Conservation (phyloP, 2,329 filamentous ascomycete genomes). For the Alternaria triticina region DNA sequence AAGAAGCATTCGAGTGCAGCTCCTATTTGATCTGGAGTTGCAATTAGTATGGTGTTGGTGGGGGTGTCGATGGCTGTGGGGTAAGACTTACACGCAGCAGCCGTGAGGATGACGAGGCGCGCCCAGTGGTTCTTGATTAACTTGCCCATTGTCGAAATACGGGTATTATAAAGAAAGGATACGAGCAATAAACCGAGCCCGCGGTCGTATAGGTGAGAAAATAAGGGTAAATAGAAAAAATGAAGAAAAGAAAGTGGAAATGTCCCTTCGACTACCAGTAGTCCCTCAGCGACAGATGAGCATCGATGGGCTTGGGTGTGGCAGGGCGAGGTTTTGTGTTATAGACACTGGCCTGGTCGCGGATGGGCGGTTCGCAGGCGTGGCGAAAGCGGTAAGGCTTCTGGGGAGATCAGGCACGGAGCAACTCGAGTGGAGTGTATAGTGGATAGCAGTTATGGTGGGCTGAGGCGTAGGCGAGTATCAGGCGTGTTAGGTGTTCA, state of each 20-base stretch:
- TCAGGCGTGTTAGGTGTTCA: conserved; percentile 43
- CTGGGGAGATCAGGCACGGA: conserved; percentile 30
- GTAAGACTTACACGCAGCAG: conserved; percentile 70
- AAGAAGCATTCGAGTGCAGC: conserved; percentile 88
- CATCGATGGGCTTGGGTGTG: conserved; percentile 31
- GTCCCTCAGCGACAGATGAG: conserved; percentile 38
- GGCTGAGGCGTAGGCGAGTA: conserved; percentile 43
- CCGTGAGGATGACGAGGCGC: conserved; percentile 87
- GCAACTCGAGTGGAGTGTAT: conserved; percentile 6
- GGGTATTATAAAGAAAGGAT: conserved; percentile 35
- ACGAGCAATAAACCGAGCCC: conserved; percentile 38
- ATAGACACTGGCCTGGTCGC: conserved; percentile 30
- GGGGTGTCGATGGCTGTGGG: not conserved
- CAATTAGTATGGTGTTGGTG: conserved; percentile 5
- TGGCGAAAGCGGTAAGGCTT: conserved; percentile 19
- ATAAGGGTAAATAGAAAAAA: conserved; percentile 9
- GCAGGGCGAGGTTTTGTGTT: conserved; percentile 39
- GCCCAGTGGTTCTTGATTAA: conserved; percentile 99
- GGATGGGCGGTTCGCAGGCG: conserved; percentile 17
- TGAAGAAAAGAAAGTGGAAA: conserved; percentile 12
- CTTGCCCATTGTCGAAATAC: conserved; percentile 74
- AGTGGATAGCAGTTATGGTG: conserved; percentile 19
- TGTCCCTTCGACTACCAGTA: conserved; percentile 47
- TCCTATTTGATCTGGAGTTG: conserved; percentile 75
- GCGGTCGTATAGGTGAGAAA: conserved; percentile 29